Conservation (phyloP, 2,329 filamentous ascomycete species). For the Ophiostoma novo-ulmi region DNA sequence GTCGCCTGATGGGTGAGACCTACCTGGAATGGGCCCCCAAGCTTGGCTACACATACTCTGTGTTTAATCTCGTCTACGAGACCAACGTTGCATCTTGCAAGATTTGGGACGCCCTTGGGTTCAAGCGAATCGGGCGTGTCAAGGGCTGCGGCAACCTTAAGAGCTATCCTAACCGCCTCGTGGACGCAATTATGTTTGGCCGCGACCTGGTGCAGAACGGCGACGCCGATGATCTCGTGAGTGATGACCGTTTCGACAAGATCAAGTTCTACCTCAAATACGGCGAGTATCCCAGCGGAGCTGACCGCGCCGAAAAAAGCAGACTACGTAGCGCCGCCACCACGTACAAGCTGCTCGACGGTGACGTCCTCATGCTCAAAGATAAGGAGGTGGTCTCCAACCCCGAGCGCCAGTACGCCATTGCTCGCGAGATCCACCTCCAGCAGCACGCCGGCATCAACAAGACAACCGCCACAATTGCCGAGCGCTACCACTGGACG, state of each 20-base stretch:
- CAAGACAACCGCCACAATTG: conserved; percentile 91
- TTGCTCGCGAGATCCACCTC: conserved; percentile 72
- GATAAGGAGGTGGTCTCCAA: conserved; percentile 96
- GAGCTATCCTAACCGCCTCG: conserved; percentile 61
- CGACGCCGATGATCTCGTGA: conserved; percentile 76
- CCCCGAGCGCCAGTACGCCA: conserved; percentile 82
- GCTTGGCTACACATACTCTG: conserved; percentile 83
- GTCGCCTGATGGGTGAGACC: conserved; percentile 68
- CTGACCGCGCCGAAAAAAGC: conserved; percentile 92
- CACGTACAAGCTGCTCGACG: conserved; percentile 79
- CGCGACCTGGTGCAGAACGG: conserved; percentile 52
- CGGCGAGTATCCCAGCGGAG: conserved; percentile 85
- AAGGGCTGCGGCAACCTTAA: conserved; percentile 65
- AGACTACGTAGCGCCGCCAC: conserved; percentile 88
- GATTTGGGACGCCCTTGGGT: conserved; percentile 87
- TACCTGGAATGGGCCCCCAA: conserved; percentile 74
- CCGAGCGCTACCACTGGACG: conserved; percentile 94
- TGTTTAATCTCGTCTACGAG: conserved; percentile 93
- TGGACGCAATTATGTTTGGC: conserved; percentile 76
- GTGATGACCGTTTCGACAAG: conserved; percentile 97
- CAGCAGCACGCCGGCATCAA: conserved; percentile 87
- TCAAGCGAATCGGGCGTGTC: conserved; percentile 85
- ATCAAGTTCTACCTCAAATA: conserved; percentile 96
- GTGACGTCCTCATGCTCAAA: conserved; percentile 88
- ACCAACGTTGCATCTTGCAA: conserved; percentile 85